These are phyloP conservation scores for Termitomyces sp. DNA, from an alignment of 768 basidiomycete species.

Conservation along the genomic window DNA sequence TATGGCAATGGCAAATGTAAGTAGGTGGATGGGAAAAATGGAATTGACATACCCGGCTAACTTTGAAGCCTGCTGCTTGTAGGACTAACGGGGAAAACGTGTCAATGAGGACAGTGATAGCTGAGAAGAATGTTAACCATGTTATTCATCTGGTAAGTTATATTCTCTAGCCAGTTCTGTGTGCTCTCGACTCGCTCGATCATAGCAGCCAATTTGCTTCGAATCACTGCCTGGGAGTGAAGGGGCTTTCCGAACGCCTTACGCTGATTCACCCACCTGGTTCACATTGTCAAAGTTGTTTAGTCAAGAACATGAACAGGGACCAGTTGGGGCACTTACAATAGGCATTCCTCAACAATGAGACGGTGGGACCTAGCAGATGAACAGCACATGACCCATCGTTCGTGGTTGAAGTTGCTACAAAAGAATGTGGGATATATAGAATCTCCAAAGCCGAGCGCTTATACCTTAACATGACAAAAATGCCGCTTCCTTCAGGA, in stretches of 20 bases:
- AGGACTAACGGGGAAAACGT: slow-evolving; percentile 30
- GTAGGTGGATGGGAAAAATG: background rate
- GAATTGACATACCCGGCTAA: slow-evolving; percentile 56
- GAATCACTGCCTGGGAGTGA: slow-evolving; percentile 80
- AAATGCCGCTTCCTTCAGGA: slow-evolving; percentile 64
- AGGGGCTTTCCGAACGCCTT: slow-evolving; percentile 89
- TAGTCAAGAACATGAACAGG: background rate
- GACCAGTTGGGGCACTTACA: slow-evolving; percentile 27
- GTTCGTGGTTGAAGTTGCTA: slow-evolving; percentile 93
- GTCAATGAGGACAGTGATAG: background rate
- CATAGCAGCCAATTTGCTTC: slow-evolving; percentile 86
- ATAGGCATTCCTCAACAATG: slow-evolving; percentile 46
- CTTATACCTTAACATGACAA: slow-evolving; percentile 40
- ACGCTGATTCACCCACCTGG: slow-evolving; percentile 80
- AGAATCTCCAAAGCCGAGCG: background rate
- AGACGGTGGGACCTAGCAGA: slow-evolving; percentile 63
- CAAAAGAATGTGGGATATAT: background rate
- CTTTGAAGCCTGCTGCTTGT: slow-evolving; percentile 70
- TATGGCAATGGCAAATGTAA: slow-evolving; percentile 18
- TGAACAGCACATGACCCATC: slow-evolving; percentile 85
- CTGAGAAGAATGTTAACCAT: slow-evolving; percentile 40
- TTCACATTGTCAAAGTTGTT: background rate
- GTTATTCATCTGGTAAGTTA: slow-evolving; percentile 83
- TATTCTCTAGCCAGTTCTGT: slow-evolving; percentile 78
- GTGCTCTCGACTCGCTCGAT: slow-evolving; percentile 54